Evolutionary conservation across 208 protist species (phyloP).

Genomic region (Lotmaria passim): DNA sequence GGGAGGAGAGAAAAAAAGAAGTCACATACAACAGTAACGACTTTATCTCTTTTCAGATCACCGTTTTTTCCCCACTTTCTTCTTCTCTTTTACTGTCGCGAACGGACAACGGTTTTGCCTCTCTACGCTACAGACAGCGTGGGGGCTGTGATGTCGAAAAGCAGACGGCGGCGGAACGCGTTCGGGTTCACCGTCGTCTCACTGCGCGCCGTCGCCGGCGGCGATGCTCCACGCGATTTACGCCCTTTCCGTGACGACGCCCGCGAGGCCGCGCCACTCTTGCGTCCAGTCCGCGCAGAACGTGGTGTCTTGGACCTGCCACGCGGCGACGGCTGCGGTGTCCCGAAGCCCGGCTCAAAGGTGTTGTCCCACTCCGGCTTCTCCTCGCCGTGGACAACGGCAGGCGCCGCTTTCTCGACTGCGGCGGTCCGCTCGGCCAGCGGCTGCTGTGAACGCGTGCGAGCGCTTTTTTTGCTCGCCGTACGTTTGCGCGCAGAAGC

Average conservation of each 20-base stretch:
- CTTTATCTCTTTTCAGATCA: too few species aligned
- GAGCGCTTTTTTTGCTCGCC: constrained; percentile 14
- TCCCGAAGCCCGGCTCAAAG: constrained; percentile 20
- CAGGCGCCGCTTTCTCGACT: not conserved
- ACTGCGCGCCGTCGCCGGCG: constrained; percentile 6
- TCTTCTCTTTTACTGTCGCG: not conserved
- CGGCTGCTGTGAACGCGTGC: constrained; percentile 4
- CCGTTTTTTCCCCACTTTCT: too few species aligned
- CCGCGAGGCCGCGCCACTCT: not conserved
- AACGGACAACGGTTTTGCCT: too few species aligned
- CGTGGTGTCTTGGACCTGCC: constrained; percentile 1
- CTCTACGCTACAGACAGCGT: constrained; percentile 12
- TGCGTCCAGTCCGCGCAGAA: constrained; percentile 4
- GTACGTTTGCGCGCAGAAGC: not conserved
- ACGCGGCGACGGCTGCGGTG: constrained; percentile 8
- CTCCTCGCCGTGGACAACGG: constrained; percentile 5
- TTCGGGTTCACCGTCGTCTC: constrained; percentile 19
- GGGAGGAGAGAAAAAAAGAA: too few species aligned
- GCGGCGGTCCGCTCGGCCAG: not conserved
- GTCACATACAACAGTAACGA: too few species aligned
- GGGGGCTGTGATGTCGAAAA: constrained; percentile 42
- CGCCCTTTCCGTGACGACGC: constrained; percentile 20
- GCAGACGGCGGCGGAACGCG: constrained; percentile 39
- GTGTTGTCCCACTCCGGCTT: constrained; percentile 19
- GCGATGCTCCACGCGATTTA: constrained; percentile 13